Evolutionary conservation across 1,284 basidiomycete genomes (phyloP).

Genomic region (Heliocybe sulcata): DNA sequence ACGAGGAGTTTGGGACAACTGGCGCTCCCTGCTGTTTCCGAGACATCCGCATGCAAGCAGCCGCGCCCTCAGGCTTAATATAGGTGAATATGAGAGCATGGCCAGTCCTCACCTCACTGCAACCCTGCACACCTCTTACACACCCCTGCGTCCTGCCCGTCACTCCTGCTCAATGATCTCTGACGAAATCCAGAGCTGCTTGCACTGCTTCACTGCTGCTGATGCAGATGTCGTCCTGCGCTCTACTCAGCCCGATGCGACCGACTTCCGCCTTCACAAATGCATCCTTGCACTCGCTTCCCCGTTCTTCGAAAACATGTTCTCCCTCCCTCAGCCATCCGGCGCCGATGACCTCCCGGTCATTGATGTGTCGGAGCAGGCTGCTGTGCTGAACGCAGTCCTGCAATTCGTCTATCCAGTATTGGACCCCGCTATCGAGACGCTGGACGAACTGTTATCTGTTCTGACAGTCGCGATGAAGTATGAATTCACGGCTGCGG

Average conservation of each 20-base stretch:
- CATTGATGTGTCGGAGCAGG: slow-evolving; percentile 48
- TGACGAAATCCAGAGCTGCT: not conserved
- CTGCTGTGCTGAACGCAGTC: slow-evolving; percentile 35
- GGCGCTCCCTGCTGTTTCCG: too few species aligned
- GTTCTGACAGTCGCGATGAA: slow-evolving; percentile 53
- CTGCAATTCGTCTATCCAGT: slow-evolving; percentile 50
- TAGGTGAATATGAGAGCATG: too few species aligned
- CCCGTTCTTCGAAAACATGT: slow-evolving; percentile 63
- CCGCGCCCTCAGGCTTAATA: too few species aligned
- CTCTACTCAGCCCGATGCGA: slow-evolving; percentile 19
- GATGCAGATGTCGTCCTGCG: slow-evolving; percentile 13
- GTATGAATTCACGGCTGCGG: slow-evolving; percentile 49
- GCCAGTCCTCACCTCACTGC: not conserved
- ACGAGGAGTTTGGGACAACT: too few species aligned
- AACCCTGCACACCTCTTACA: not conserved
- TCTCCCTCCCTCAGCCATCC: slow-evolving; percentile 50
- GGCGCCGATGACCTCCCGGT: slow-evolving; percentile 25
- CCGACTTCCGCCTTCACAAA: slow-evolving; percentile 54
- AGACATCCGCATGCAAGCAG: too few species aligned
- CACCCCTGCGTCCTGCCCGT: not conserved
- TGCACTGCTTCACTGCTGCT: not conserved
- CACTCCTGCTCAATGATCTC: not conserved
- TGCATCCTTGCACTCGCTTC: slow-evolving; percentile 56
- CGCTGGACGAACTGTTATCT: slow-evolving; percentile 44
- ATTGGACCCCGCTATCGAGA: slow-evolving; percentile 33